These are phyloP conservation scores for Candida hungchunana DNA, from an alignment of 805 yeast species.

Conservation along the genomic window DNA sequence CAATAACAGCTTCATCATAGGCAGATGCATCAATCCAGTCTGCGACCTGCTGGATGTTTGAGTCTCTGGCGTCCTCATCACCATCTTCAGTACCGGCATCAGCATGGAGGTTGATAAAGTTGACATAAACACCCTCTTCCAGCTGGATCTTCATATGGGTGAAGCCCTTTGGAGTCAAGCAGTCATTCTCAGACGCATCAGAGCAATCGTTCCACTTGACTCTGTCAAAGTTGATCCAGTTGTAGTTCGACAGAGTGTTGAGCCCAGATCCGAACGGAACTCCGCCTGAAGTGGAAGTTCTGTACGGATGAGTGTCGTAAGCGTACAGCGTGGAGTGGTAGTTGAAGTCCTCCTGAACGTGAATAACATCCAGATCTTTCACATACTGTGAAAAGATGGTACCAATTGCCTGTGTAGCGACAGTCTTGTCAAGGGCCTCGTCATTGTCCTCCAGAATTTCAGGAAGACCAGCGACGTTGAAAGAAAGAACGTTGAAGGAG, in stretches of 20 bases:
- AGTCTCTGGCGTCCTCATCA: conserved; percentile 8
- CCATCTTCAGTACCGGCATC: conserved; percentile 12
- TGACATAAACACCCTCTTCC: conserved; percentile 7
- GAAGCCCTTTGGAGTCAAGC: conserved; percentile 14
- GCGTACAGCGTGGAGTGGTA: conserved; percentile 10
- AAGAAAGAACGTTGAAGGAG: conserved; percentile 8
- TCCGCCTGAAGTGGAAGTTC: conserved; percentile 13
- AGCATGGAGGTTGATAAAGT: conserved; percentile 11
- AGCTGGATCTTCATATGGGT: conserved; percentile 7
- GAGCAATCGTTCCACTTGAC: conserved; percentile 11
- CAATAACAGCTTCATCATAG: conserved; percentile 7
- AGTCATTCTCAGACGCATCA: conserved; percentile 9
- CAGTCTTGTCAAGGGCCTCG: conserved; percentile 7
- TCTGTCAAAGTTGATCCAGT: conserved; percentile 8
- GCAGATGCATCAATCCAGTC: conserved; percentile 9
- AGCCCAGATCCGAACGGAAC: conserved; percentile 10
- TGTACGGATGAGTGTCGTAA: conserved; percentile 9
- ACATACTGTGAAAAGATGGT: conserved; percentile 1
- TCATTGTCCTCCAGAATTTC: conserved; percentile 9
- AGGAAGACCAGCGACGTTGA: conserved; percentile 13
- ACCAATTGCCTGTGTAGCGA: conserved; percentile 8
- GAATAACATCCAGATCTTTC: conserved; percentile 6
- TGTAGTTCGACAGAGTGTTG: conserved; percentile 10
- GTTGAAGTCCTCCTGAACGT: conserved; percentile 14
- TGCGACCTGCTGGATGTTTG: conserved; percentile 9